Conservation (phyloP, 2,329 filamentous ascomycete genomes). For the Periconia sp. region DNA sequence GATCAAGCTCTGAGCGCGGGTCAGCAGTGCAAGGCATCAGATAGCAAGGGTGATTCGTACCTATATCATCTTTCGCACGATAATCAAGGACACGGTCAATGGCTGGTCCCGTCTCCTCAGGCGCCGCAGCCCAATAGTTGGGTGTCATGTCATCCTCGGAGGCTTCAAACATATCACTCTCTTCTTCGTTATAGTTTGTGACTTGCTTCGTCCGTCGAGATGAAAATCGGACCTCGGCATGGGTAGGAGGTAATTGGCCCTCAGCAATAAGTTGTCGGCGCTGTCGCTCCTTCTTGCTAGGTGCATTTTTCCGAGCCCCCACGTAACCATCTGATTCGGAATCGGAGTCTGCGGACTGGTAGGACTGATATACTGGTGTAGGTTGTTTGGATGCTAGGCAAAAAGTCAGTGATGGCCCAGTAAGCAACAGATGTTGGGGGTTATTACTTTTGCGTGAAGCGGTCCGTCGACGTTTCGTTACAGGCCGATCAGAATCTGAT, state of each 20-base stretch:
- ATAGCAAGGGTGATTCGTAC: slow-evolving; percentile 25
- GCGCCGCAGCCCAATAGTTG: slow-evolving; percentile 68
- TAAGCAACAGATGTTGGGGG: slow-evolving; percentile 11
- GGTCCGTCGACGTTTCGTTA: slow-evolving; percentile 68
- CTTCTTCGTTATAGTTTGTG: slow-evolving; percentile 69
- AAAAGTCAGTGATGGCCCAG: slow-evolving; percentile 46
- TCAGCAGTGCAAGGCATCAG: too few species aligned
- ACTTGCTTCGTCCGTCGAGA: slow-evolving; percentile 79
- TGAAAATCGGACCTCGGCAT: slow-evolving; percentile 87
- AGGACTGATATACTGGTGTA: slow-evolving; percentile 51
- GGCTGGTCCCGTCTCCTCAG: slow-evolving; percentile 77
- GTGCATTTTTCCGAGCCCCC: slow-evolving; percentile 66
- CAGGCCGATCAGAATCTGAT: slow-evolving; percentile 59
- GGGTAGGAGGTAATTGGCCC: slow-evolving; percentile 62
- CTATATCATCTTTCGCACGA: slow-evolving; percentile 67
- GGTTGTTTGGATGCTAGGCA: slow-evolving; percentile 57
- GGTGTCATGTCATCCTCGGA: slow-evolving; percentile 65
- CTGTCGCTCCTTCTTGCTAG: slow-evolving; percentile 74
- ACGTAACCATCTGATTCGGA: slow-evolving; percentile 70
- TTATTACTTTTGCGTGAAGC: slow-evolving; percentile 61
- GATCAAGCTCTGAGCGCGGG: slow-evolving; percentile 33
- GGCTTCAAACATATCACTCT: slow-evolving; percentile 60
- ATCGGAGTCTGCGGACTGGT: slow-evolving; percentile 64
- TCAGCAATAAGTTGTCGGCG: slow-evolving; percentile 67
- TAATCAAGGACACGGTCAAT: slow-evolving; percentile 93